Conservation (phyloP, 164 flowering plant species). For the grape (Vitis vinifera) region ASM3070453v1 NC_081807.1:6659501-6660000, state of each 20-base stretch:
- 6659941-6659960: conserved; percentile 47
- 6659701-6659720: conserved; percentile 44
- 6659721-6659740: conserved; percentile 33
- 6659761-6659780: conserved; percentile 72
- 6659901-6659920: conserved; percentile 48
- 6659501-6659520: neutral
- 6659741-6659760: conserved; percentile 73
- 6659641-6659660: conserved; percentile 63
- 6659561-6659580: conserved; percentile 55
- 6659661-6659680: conserved; percentile 54
- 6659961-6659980: conserved; percentile 73
- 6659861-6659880: conserved; percentile 53
- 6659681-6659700: conserved; percentile 45
- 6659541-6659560: conserved; percentile 42
- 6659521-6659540: conserved; percentile 17
- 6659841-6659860: conserved; percentile 39
- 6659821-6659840: conserved; percentile 30
- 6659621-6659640: conserved; percentile 41
- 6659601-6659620: conserved; percentile 33
- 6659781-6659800: conserved; percentile 62
- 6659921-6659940: conserved; percentile 39
- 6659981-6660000: conserved; percentile 57
- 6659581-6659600: conserved; percentile 43
- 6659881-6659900: conserved; percentile 79
- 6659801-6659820: conserved; percentile 55